Conservation (phyloP, 1,284 basidiomycete genomes). For the Pisolithus thermaeus region DNA sequence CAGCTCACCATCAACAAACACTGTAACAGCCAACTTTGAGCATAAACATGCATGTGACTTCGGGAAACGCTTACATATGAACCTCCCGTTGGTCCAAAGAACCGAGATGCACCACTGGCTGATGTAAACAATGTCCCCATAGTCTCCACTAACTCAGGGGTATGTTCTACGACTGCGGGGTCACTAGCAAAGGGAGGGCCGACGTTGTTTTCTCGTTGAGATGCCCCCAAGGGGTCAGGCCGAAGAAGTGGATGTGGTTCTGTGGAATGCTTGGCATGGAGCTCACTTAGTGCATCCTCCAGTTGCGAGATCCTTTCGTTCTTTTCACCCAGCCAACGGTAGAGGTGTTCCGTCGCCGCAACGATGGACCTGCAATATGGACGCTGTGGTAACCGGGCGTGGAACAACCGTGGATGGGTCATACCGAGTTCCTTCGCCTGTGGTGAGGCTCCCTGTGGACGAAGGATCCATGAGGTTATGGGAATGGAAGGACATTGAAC, state of each 20-base stretch:
- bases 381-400: conserved; percentile 4
- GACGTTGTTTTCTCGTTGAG: conserved; percentile 31
- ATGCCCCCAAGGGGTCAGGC: conserved; percentile 45
- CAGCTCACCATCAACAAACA: conserved; percentile 28
- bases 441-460: conserved; percentile 49
- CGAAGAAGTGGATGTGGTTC: conserved; percentile 61
- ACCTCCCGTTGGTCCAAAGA: conserved; percentile 63
- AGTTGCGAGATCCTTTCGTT: conserved; percentile 58
- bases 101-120: conserved; percentile 53
- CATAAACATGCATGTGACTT: conserved; percentile 4
- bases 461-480: conserved; percentile 7
- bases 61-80: conserved; percentile 41
- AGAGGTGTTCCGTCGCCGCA: conserved; percentile 64
- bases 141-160: conserved; percentile 42
- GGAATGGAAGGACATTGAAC: background rate
- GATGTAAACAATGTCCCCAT: conserved; percentile 60
- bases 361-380: conserved; percentile 49
- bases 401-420: conserved; percentile 4
- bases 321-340: conserved; percentile 48
- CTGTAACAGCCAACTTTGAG: conserved; percentile 13
- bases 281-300: conserved; percentile 54
- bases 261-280: conserved; percentile 46
- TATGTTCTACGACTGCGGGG: conserved; percentile 17
- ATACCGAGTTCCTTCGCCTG: conserved; percentile 59
- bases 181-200: conserved; percentile 17